These are phyloP conservation scores for Juncus effusus DNA, from an alignment of 176 grass and related monocot species.

Conservation along the genomic window DNA sequence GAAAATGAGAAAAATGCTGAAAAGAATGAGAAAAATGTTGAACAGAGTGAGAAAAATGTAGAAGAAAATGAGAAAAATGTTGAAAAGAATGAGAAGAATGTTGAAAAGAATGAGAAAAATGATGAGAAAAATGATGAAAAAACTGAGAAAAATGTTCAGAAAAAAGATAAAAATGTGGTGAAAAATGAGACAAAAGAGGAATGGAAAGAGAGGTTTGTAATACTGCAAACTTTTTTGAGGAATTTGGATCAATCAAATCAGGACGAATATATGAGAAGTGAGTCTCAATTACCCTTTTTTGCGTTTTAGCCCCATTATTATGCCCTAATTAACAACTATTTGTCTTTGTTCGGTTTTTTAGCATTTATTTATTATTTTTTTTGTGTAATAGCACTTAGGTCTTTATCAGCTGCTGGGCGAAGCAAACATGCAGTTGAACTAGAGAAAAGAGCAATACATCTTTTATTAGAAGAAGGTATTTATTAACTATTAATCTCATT, in stretches of 20 bases:
- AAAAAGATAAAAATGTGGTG: conserved; percentile 17
- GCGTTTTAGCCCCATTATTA: neutral
- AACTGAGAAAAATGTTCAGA: conserved; percentile 12
- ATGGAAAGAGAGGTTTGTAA: conserved; percentile 65
- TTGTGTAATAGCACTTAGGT: conserved; percentile 56
- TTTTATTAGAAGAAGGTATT: conserved; percentile 91
- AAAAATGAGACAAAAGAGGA: conserved; percentile 33
- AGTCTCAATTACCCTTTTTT: conserved; percentile 24
- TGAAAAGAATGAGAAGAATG: neutral
- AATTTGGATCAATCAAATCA: conserved; percentile 68
- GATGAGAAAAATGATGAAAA: conserved; percentile 17
- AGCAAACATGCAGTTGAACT: conserved; percentile 78
- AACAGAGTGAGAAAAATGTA: conserved; percentile 18
- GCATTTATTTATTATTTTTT: conserved; percentile 6
- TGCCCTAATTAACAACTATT: neutral
- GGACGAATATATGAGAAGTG: conserved; percentile 81
- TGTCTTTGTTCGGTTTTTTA: neutral
- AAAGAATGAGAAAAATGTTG: neutral
- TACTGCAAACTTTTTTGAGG: conserved; percentile 67
- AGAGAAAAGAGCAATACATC: conserved; percentile 83
- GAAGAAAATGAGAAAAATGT: neutral
- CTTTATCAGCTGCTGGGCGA: conserved; percentile 60
- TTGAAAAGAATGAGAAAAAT: conserved; percentile 7
- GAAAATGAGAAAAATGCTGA: conserved; percentile 12
- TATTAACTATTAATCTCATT: conserved; percentile 18